Percentiles rank a stretch among this genome's conserved stretches.
Conservation (phyloP, 169 alveolate species). For the Miamiensis avidus region DNA sequence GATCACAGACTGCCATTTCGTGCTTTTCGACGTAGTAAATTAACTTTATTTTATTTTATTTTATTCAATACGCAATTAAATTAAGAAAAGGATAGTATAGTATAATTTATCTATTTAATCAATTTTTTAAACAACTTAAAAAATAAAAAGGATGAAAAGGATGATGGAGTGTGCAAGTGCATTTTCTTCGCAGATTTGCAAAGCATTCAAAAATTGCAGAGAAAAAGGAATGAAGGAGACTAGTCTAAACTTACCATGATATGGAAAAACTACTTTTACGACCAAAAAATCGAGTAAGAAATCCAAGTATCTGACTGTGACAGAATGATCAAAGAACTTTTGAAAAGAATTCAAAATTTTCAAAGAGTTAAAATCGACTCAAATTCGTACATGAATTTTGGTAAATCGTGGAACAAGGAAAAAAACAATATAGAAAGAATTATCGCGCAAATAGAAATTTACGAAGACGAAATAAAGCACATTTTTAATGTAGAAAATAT, state of each 20-base stretch:
- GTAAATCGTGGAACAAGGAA: neutral
- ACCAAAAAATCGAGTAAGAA: neutral
- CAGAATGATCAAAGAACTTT: neutral
- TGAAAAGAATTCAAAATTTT: neutral
- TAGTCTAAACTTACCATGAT: neutral
- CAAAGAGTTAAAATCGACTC: neutral
- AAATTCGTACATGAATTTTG: neutral
- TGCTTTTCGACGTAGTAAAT: neutral
- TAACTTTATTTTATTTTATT: no score
- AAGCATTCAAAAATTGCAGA: neutral
- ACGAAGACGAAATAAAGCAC: conserved; percentile 20
- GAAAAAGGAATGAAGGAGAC: neutral
- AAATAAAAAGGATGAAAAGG: no score
- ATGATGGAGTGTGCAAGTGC: neutral
- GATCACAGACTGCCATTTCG: neutral
- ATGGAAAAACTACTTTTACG: neutral
- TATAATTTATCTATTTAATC: no score
- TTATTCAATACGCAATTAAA: no score
- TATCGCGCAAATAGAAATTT: neutral
- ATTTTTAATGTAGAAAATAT: conserved; percentile 19
- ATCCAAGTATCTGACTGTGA: neutral
- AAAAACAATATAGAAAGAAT: neutral
- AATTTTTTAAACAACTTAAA: no score
- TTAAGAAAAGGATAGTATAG: no score
- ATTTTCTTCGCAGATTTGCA: neutral